phyloP scores from a whole-genome alignment of 139 green algal species.

The Zygnema cylindricum region DNA sequence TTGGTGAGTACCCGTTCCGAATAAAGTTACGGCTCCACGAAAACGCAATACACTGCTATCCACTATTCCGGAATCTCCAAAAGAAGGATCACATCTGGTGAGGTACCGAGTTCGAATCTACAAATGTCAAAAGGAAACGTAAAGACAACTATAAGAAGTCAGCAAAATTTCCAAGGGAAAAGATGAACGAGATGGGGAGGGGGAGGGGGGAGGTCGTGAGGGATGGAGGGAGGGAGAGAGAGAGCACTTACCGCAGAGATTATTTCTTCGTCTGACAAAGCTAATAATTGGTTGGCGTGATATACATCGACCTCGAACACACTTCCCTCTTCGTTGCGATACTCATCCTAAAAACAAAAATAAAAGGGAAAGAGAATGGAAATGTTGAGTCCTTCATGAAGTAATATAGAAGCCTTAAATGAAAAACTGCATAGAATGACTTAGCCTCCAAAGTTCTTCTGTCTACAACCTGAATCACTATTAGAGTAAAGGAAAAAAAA shows the following conservation, averaged over 20 bases:
- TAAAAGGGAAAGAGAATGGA: not conserved
- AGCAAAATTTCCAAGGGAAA: not conserved
- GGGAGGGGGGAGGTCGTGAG: not conserved
- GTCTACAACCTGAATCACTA: no score
- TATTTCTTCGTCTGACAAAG: conserved; percentile 45
- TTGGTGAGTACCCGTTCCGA: conserved; percentile 43
- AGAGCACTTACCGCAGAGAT: conserved; percentile 23
- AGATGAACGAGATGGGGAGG: not conserved
- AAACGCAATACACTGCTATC: conserved; percentile 60
- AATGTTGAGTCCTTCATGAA: no score
- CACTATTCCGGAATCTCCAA: not conserved
- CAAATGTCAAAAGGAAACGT: not conserved
- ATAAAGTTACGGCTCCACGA: conserved; percentile 51
- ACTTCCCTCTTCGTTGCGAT: conserved; percentile 28
- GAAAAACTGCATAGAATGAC: no score
- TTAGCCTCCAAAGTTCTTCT: no score
- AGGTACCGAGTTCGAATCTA: conserved; percentile 43
- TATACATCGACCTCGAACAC: conserved; percentile 63
- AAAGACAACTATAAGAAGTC: not conserved
- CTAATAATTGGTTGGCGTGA: conserved; percentile 41
- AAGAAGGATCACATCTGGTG: conserved; percentile 33
- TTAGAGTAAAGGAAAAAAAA: no score
- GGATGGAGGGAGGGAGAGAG: conserved; percentile 9
- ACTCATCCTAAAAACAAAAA: conserved; percentile 45
- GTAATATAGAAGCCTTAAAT: no score